A percentile compares a stretch with the other conserved stretches of the same genome.
Conservation (phyloP, 805 yeast genomes). For the Kodamaea jinghongensis region DNA sequence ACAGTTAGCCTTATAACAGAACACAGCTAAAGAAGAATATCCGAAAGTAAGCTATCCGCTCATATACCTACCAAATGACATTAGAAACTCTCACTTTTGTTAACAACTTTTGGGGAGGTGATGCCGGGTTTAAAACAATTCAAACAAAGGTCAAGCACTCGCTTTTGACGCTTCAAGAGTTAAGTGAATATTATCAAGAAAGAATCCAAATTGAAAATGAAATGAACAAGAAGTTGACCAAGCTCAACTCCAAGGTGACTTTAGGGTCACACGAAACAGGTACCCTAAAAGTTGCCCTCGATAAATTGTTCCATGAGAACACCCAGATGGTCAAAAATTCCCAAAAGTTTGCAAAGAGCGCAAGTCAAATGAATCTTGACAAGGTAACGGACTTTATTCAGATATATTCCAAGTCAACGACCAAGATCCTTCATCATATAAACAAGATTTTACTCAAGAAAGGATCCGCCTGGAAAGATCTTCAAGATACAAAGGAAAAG, state of each 20-base stretch:
- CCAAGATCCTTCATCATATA: constrained; percentile 57
- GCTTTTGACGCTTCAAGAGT: constrained; percentile 47
- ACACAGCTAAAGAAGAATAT: neutral
- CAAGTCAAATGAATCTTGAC: constrained; percentile 44
- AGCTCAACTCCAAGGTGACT: constrained; percentile 44
- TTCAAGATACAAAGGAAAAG: constrained; percentile 40
- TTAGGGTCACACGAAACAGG: constrained; percentile 63
- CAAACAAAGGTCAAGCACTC: constrained; percentile 59
- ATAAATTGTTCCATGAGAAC: constrained; percentile 57
- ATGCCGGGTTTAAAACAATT: constrained; percentile 55
- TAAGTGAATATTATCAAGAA: constrained; percentile 34
- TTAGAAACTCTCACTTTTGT: constrained; percentile 29
- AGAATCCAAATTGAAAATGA: constrained; percentile 69
- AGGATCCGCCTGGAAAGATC: constrained; percentile 31
- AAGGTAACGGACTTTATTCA: constrained; percentile 54
- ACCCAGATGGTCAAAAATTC: constrained; percentile 58
- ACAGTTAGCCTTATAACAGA: no score
- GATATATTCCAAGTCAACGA: constrained; percentile 50
- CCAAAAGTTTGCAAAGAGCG: constrained; percentile 48
- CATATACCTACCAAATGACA: constrained; percentile 2
- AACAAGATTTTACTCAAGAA: constrained; percentile 52
- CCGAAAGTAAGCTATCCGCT: no score
- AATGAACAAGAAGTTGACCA: constrained; percentile 53
- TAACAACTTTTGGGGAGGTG: constrained; percentile 62
- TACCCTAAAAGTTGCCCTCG: constrained; percentile 55